Evolutionary conservation across 305 asterid species (phyloP), one percentile per base, ranked within the genome.

Genomic region (Fraxinus ornus): DNA sequence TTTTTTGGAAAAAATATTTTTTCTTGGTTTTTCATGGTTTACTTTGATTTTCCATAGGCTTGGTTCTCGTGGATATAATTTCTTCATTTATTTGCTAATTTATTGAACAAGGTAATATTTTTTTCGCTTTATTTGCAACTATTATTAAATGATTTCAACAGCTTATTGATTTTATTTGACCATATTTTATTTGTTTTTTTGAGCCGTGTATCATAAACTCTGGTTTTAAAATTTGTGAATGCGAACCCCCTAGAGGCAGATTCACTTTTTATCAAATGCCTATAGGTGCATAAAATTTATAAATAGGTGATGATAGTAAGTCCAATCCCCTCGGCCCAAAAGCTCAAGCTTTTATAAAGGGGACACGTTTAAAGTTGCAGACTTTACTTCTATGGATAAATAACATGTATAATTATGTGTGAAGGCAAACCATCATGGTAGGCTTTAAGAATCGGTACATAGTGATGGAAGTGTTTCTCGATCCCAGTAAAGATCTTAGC

Each of bases 361-460:
- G 44, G 49, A 41, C 15, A 9, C 15, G 66, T 57, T 57, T 2
- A 17, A 57, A 57, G 26, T 2, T 21, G 28, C 70, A 21, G 26
- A 60, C 12, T 21, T 62, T 62, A 19, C 71, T 62, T 57, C 28
- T 62, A 62, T 8, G 13, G 15, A 21, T 21, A 7, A 22, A 7
- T 22, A 78, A 76, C 79, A 2, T 83, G n/a, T 79, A 36, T 79
- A 41, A 81, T 77, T 15, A 24, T n/a, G 75, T 26, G 5, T 80
- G 87, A 81, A 87, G 94, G 86, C 82, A 84, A 85, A 78, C 44
- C 84, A 74, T 80, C 80, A 94, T 95, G 99, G 98, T 95, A 77
- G 98, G 94, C 15, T 95, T 95, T 81, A 93, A 92, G 90, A 95
- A 94, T 81, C 89, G 99, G 83, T 95, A 94, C 90, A 76, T 91